Percentiles rank a stretch among this genome's conserved stretches.
Evolutionary conservation across 2,329 filamentous ascomycete species (phyloP).

Genomic region (Trichothecium sympodiale): DNA sequence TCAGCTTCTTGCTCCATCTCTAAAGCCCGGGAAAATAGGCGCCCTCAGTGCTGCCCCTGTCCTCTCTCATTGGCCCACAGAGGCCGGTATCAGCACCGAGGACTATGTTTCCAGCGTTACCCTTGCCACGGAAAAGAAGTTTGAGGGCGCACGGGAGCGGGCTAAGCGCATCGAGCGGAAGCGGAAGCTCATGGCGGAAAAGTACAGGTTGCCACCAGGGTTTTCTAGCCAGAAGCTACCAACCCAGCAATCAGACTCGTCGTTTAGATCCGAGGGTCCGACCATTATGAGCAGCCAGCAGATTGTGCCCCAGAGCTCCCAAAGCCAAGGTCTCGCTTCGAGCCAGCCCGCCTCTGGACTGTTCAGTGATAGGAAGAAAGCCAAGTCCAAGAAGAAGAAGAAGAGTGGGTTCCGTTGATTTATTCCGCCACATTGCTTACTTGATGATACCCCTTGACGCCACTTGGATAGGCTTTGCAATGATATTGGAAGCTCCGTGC

Average conservation of each 20-base stretch:
- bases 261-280: slow-evolving; percentile 9
- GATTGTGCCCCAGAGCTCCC: slow-evolving; percentile 18
- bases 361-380: slow-evolving; percentile 32
- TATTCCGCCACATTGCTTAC: too few relatives aligned
- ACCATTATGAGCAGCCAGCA: slow-evolving; percentile 25
- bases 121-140: slow-evolving; percentile 21
- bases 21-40: slow-evolving; percentile 14
- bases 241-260: slow-evolving; percentile 5
- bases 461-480: too few relatives aligned
- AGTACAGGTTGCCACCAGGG: slow-evolving; percentile 17
- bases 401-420: slow-evolving; percentile 24
- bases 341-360: slow-evolving; percentile 33
- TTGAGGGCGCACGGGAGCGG: slow-evolving; percentile 21
- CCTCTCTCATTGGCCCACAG: slow-evolving; percentile 26
- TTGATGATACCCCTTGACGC: too few relatives aligned
- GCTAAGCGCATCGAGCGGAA: slow-evolving; percentile 19
- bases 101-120: slow-evolving; percentile 28
- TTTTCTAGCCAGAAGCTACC: slow-evolving; percentile 14
- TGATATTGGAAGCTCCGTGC: too few relatives aligned
- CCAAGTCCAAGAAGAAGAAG: slow-evolving; percentile 32
- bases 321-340: slow-evolving; percentile 25
- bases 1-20: slow-evolving; percentile 19
- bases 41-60: slow-evolving; percentile 16
- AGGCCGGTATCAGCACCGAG: slow-evolving; percentile 21
- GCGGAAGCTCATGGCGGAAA: slow-evolving; percentile 21